phyloP scores from a whole-genome alignment of 441 rosid genomes.

The Mallotus repandus region DNA sequence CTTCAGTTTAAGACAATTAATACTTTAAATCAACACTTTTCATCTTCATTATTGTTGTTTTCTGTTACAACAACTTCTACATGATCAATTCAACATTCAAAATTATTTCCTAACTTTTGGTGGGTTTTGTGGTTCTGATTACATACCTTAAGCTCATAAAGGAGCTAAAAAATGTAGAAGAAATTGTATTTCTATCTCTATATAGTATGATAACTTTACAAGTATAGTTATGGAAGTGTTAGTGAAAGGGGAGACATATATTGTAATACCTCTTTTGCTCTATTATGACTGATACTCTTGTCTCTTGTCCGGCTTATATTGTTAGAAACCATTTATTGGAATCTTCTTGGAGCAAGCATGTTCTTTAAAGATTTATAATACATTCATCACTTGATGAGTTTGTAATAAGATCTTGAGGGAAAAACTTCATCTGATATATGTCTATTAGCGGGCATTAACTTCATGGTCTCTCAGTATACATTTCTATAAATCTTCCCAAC shows the following conservation, averaged over 20 bases:
- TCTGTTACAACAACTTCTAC: too few relatives aligned
- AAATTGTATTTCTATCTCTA: not conserved
- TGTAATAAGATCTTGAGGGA: not conserved
- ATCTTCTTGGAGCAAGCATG: not conserved
- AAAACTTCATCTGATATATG: not conserved
- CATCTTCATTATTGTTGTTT: not conserved
- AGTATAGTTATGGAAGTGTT: not conserved
- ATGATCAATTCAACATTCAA: not conserved
- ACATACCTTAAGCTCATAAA: not conserved
- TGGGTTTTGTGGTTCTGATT: not conserved
- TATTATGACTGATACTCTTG: not conserved
- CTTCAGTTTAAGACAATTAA: not conserved
- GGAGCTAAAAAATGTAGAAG: not conserved
- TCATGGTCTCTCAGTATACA: not conserved
- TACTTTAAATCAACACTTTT: not conserved
- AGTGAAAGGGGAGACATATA: not conserved
- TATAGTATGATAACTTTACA: not conserved
- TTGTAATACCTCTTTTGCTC: not conserved
- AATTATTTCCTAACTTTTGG: not conserved
- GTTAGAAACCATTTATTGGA: not conserved
- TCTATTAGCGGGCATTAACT: not conserved
- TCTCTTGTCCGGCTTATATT: not conserved
- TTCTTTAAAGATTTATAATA: not conserved
- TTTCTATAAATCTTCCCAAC: not conserved
- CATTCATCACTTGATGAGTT: not conserved